Base-by-base conservation (phyloP, 202 grass and related monocot species). In the Eragrostis tef region DNA sequence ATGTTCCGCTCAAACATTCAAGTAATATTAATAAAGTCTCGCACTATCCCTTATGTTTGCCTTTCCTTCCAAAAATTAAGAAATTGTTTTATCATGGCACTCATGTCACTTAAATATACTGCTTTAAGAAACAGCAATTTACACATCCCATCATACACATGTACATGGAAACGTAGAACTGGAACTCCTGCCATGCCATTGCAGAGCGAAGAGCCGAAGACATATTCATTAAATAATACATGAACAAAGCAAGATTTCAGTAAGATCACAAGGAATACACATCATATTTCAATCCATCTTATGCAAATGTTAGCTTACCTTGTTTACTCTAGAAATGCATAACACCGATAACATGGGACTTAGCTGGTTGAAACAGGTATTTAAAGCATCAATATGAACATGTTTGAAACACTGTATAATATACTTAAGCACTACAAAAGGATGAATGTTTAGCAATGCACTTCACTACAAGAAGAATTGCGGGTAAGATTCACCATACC, bases 401-500 rank as follows among this genome's bases (percentile, higher is more conserved):
- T 66, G 9, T 78, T 83, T 7, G 49, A 56, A 57, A 17, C 73
- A 65, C 10, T 48, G 56, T 81, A 70, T 39, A 70, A 80, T 43
- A 29, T 29, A 74, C 19, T 53, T 77, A 58, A 39, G 49, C 43
- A 66, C 67, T 17, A 9, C 13, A 58, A 77, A 78, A 78, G 22
- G 21, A 73, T 59, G 12, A 51, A 65, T 21, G 57, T 68, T 39
- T 19, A 76, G 21, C 52, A 67, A 81, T 41, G 10, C 9, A 73
- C 7, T 68, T 39, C 73, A 78, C 39, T 51, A 73, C 10, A 4
- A 62, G 71, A 86, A 76, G 76, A 86, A 76, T 13, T 83, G 17
- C 20, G 21, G 49, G 58, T 76, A 87, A 78, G 9, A 59, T 53
- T 39, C 2, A 19, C 2, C 76, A 77, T 99, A 99, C 96, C 87